These are phyloP conservation scores for Cercis canadensis DNA, from an alignment of 306 rosid genomes.

Conservation along the genomic window DNA sequence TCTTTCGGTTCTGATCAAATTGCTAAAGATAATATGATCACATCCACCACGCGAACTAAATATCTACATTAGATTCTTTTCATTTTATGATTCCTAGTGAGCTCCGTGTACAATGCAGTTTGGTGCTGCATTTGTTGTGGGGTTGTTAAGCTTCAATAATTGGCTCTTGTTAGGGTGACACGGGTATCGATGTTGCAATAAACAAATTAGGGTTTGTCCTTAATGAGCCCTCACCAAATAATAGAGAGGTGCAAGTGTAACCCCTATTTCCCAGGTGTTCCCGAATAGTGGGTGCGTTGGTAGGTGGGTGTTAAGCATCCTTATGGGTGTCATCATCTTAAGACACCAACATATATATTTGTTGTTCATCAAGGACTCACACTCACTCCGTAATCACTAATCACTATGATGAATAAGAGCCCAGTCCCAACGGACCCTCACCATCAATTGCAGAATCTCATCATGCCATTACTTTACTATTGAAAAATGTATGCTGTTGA, in stretches of 20 bases:
- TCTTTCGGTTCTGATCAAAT: conserved; percentile 4
- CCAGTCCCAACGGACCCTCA: conserved; percentile 30
- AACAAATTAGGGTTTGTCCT: conserved; percentile 30
- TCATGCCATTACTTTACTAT: conserved; percentile 17
- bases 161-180: conserved; percentile 32
- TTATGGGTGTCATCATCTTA: conserved; percentile 40
- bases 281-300: conserved; percentile 30
- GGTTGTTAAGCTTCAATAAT: conserved; percentile 31
- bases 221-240: conserved; percentile 13
- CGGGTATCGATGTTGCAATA: background rate
- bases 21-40: no score
- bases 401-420: conserved; percentile 21
- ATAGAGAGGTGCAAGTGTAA: background rate
- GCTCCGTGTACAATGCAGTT: background rate
- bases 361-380: conserved; percentile 7
- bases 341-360: conserved; percentile 1
- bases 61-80: conserved; percentile 6
- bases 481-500: background rate
- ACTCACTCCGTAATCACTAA: no score
- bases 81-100: background rate
- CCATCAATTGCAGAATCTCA: conserved; percentile 29
- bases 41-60: no score
- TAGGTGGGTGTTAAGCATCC: conserved; percentile 42
- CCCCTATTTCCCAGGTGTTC: conserved; percentile 29
- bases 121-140: conserved; percentile 11